Percentiles rank a stretch among this genome's conserved stretches.
These are phyloP conservation scores for Pleurotus salmoneostramineus DNA, from an alignment of 768 basidiomycete genomes.

Conservation along the genomic window DNA sequence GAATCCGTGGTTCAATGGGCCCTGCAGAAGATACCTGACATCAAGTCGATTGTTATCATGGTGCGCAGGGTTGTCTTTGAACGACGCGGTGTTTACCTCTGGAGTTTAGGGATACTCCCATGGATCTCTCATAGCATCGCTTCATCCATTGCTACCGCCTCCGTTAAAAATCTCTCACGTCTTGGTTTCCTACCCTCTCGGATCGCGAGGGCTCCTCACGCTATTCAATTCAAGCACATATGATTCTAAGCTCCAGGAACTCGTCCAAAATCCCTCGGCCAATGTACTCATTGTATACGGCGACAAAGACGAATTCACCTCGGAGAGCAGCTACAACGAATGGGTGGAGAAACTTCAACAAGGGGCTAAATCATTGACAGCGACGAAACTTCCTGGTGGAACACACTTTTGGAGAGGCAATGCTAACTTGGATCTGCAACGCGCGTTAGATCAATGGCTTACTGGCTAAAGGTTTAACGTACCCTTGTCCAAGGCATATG, in stretches of 20 bases:
- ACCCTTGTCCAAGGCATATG: background rate
- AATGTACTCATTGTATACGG: slow-evolving; percentile 66
- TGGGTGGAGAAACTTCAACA: slow-evolving; percentile 46
- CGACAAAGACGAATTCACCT: slow-evolving; percentile 69
- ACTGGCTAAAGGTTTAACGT: background rate
- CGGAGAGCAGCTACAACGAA: slow-evolving; percentile 42
- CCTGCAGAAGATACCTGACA: slow-evolving; percentile 32
- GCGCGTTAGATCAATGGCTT: slow-evolving; percentile 29
- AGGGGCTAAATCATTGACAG: slow-evolving; percentile 16
- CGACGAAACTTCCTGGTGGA: slow-evolving; percentile 41
- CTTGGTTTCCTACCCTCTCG: slow-evolving; percentile 74
- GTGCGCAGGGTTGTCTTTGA: slow-evolving; percentile 31
- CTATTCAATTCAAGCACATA: slow-evolving; percentile 61
- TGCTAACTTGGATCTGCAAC: slow-evolving; percentile 22
- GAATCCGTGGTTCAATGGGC: slow-evolving; percentile 58
- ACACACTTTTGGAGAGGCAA: slow-evolving; percentile 66
- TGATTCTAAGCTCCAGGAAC: slow-evolving; percentile 39
- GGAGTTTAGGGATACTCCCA: slow-evolving; percentile 70
- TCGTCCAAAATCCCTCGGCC: slow-evolving; percentile 41
- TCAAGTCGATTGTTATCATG: slow-evolving; percentile 52
- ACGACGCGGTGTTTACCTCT: slow-evolving; percentile 3
- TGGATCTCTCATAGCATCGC: slow-evolving; percentile 69
- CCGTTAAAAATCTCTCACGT: slow-evolving; percentile 59
- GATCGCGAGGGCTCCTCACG: slow-evolving; percentile 64
- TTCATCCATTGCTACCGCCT: slow-evolving; percentile 51